These are phyloP conservation scores for Linderina pennispora DNA, from an alignment of 192 early-diverging fungal species.

Conservation along the genomic window DNA sequence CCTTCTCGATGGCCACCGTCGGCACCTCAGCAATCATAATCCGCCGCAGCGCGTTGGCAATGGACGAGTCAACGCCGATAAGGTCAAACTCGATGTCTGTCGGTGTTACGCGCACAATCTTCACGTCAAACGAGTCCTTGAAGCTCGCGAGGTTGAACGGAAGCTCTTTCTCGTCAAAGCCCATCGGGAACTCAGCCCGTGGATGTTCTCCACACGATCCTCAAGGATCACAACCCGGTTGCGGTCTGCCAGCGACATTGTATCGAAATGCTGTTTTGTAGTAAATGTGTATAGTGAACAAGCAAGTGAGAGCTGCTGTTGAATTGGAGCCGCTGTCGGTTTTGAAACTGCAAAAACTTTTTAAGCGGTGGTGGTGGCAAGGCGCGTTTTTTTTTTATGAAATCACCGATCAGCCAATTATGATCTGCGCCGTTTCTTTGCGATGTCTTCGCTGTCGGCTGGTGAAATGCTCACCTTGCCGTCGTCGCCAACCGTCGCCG, in stretches of 20 bases:
- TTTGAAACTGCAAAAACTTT: too few relatives aligned
- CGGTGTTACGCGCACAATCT: constrained; percentile 26
- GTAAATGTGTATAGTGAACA: not conserved
- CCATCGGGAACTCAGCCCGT: constrained; percentile 40
- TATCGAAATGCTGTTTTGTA: not conserved
- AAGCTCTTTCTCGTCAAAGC: constrained; percentile 16
- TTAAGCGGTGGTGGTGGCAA: too few relatives aligned
- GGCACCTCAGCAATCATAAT: constrained; percentile 94
- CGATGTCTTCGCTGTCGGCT: too few relatives aligned
- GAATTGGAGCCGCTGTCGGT: too few relatives aligned
- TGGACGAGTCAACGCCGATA: constrained; percentile 85
- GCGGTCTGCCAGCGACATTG: constrained; percentile 40
- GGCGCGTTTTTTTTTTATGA: too few relatives aligned
- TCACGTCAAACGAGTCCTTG: constrained; percentile 34
- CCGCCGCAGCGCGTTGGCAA: constrained; percentile 91
- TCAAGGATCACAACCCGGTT: constrained; percentile 43
- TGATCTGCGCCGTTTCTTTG: too few relatives aligned
- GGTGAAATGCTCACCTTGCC: too few relatives aligned
- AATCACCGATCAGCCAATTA: too few relatives aligned
- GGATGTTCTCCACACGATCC: constrained; percentile 47
- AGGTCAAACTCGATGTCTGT: constrained; percentile 93
- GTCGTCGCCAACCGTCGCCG: not conserved
- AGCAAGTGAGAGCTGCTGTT: not conserved
- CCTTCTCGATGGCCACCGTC: constrained; percentile 95
- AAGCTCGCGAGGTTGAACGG: constrained; percentile 24